Evolutionary conservation across 129 eudicot species (phyloP), one percentile per base, ranked within the genome.

Genomic region (Flaveria linearis): DNA sequence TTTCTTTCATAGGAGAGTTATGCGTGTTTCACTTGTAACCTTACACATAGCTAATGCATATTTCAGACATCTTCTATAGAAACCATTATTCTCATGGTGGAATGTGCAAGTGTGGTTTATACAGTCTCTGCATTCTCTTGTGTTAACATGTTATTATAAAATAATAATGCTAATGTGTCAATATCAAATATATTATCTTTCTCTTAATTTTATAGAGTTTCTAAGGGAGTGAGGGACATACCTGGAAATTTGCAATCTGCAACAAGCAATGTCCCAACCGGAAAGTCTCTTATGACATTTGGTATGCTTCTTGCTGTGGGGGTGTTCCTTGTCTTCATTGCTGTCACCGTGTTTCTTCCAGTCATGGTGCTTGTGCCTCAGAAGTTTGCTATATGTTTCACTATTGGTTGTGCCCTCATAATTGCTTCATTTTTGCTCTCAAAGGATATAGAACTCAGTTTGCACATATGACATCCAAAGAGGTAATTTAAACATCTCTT

Each of bases 321-420:
- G 57, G 84, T 94, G 71, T 94, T 94, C 82, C 89, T 94, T 50
- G 82, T 94, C 73, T 88, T 94, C 83, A 89, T 89, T 23, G 92
- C 93, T 7, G 82, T 94, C 85, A 88, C 98, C 22, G 89, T 94
- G 78, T 94, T 94, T 84, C 98, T 94, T 30, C 98, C 98, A 4
- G 98, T 94, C 51, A 94, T 94, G 96, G 96, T 94, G 87, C 80
- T 94, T 70, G 85, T 86, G 82, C 98, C 98, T 68, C 96, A 92
- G 82, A 92, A 92, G 70, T 92, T 89, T 83, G 96, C 96, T 53
- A 87, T 92, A 73, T 92, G 96, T 86, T 94, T 88, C 81, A 93
- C 98, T 15, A 71, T 84, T 57, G 96, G 97, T 9, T 87, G 97
- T 83, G 91, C 87, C 55, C 87, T 94, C 74, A 89, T 94, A 76